Evolutionary conservation across 371 early-diverging fungal genomes (phyloP), one percentile per base, ranked within the genome.

Genomic region (Rhizomucor miehei): DNA sequence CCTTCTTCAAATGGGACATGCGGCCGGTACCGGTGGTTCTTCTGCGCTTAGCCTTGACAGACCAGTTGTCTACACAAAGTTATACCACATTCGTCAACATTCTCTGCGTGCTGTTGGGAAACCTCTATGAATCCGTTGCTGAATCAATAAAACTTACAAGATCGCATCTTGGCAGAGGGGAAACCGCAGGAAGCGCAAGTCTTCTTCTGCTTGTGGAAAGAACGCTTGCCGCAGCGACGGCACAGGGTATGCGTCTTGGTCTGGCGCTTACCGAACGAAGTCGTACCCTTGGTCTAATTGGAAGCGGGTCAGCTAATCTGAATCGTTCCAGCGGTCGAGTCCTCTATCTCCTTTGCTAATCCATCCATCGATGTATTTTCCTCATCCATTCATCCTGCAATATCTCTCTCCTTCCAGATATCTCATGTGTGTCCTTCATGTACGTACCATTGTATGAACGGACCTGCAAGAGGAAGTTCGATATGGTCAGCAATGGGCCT

Each of bases 141-240:
- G 29, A n/a, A n/a, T n/a, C 29, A 5, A 14, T 1, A 24, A 34
- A 52, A 83, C 88, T 80, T 75, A 91, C 89, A 96, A 71, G 80
- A 85, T 71, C 99, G 89, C 80, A 87, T 89, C 87, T 97, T 98
- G 66, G 95, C 92, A 66, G 93, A 80, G 48, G 99, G 99, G 87
- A 94, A 99, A 57, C 93, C 99, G 84, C 99, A 99, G 71, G 89
- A 89, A 63, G 98, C 90, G 82, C 99, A 99, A 59, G 90, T 92
- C 89, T 94, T 92, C 92, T 97, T 97, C 81, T 98, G 98, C 89
- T 91, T 94, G 91, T 99, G 99, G 92, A 92, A 97, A 48, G 97
- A 83, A 64, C 95, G 92, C 62, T 87, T 86, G 48, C 98, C 98
- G 81, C 99, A 99, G 67, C 99, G 89, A 72, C 89, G 84, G 90